These are phyloP conservation scores for Rubia tinctorum DNA, from an alignment of 305 asterid species.

Conservation along the genomic window DNA sequence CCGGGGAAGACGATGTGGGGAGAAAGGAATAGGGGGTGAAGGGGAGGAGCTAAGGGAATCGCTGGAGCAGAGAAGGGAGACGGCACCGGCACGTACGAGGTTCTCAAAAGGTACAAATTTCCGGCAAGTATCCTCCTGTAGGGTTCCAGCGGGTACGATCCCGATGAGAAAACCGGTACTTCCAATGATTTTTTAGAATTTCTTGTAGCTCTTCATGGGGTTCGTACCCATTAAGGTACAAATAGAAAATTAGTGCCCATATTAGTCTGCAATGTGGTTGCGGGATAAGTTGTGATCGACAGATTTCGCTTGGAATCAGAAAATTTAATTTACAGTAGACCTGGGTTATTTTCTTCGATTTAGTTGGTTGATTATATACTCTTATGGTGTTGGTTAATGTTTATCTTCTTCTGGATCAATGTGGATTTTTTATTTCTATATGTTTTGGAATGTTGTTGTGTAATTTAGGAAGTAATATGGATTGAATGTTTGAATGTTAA, in stretches of 20 bases:
- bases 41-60: no score
- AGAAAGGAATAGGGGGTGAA: no score
- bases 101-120: conserved; percentile 47
- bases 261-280: conserved; percentile 54
- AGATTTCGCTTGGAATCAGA: neutral
- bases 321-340: conserved; percentile 3
- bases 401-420: no score
- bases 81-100: conserved; percentile 45
- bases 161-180: conserved; percentile 50
- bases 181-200: conserved; percentile 46
- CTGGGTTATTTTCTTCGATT: no score
- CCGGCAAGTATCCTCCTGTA: conserved; percentile 73
- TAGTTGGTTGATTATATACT: neutral
- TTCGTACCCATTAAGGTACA: conserved; percentile 57
- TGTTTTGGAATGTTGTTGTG: neutral
- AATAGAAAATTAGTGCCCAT: conserved; percentile 50
- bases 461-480: no score
- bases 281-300: conserved; percentile 45
- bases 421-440: no score
- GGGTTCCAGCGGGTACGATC: conserved; percentile 57
- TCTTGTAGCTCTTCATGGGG: conserved; percentile 65
- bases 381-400: neutral
- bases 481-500: no score
- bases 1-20: no score
- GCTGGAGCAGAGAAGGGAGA: conserved; percentile 19